Evolutionary conservation across 2,329 filamentous ascomycete genomes (phyloP), one percentile per base, ranked within the genome.

Genomic region (Penicillium sp.): DNA sequence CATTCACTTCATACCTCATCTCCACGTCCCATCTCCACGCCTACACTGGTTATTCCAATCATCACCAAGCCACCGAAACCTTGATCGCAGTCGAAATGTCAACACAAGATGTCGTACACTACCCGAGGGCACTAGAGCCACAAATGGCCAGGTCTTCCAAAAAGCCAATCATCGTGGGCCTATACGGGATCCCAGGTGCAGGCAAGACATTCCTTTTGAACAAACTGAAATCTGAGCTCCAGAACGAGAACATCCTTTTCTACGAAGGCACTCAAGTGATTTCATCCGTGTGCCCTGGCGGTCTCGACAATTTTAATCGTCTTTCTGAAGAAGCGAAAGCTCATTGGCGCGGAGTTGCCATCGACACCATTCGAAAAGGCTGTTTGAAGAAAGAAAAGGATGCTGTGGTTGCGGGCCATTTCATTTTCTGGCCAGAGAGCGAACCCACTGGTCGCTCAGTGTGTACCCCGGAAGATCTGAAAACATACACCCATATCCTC

Each of bases 401-500:
- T 5, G 82, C 65, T 1, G 58, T 87, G 2, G 78, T 86, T 3
- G 67, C 79, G 4, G 81, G 81, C 0, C 81, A 86, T 61, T 79
- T 73, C 61, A 79, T 79, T 69, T 79, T 85, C 56, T 84, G 80
- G 79, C 4, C 53, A 0, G 71, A 78, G 24, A 48, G 40, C 5
- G 40, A 63, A 22, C 31, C 50, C 4, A 18, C 10, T n/a, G 66
- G 63, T 28, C 16, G 62, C 0, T 14, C 54, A 5, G 73, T 81
- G 0, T 73, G 66, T 45, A 84, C 79, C 0, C 10, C 65, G 2
- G 67, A 59, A 7, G 82, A 86, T 50, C 44, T 76, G 4, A 39
- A 69, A 0, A 72, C 65, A 0, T 86, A 76, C 61, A 83, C 81
- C 0, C 81, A 86, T 56, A 80, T 87, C 13, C 39, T 87, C 11